A percentile compares a stretch with the other conserved stretches of the same genome.
These are phyloP conservation scores for Carex myosuroides DNA, from an alignment of 176 grass and related monocot genomes.

Conservation along the genomic window DNA sequence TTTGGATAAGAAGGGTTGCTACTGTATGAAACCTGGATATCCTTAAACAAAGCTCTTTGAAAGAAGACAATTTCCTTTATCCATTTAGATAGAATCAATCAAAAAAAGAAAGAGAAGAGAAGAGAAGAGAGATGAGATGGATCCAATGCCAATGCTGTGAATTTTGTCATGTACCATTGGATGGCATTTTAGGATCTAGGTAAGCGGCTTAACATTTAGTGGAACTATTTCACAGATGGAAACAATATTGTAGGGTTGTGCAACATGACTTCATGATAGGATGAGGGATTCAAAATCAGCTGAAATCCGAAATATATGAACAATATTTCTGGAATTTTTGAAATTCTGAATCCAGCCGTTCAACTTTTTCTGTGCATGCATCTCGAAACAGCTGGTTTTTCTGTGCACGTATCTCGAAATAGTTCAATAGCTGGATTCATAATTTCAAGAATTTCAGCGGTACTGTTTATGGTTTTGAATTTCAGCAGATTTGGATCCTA, in stretches of 20 bases:
- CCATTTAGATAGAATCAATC: neutral
- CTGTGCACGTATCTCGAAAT: no score
- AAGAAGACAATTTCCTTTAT: neutral
- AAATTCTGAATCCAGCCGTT: no score
- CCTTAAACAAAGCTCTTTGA: neutral
- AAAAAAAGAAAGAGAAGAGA: neutral
- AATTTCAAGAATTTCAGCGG: no score
- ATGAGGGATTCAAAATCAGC: no score
- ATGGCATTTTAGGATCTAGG: neutral
- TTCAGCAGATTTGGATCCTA: neutral
- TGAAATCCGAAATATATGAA: no score
- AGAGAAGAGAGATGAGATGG: neutral
- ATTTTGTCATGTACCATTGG: constrained; percentile 17
- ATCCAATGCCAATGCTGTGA: neutral
- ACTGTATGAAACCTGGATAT: neutral
- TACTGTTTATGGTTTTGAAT: no score
- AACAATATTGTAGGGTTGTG: neutral
- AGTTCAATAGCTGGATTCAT: no score
- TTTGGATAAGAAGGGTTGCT: neutral
- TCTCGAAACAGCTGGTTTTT: no score
- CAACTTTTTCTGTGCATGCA: no score
- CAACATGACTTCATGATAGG: neutral
- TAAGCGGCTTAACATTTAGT: constrained; percentile 11
- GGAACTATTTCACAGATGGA: neutral
- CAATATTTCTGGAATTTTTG: no score